Evolutionary conservation across 345 rosid genomes (phyloP).

Genomic region (Excoecaria agallocha): DNA sequence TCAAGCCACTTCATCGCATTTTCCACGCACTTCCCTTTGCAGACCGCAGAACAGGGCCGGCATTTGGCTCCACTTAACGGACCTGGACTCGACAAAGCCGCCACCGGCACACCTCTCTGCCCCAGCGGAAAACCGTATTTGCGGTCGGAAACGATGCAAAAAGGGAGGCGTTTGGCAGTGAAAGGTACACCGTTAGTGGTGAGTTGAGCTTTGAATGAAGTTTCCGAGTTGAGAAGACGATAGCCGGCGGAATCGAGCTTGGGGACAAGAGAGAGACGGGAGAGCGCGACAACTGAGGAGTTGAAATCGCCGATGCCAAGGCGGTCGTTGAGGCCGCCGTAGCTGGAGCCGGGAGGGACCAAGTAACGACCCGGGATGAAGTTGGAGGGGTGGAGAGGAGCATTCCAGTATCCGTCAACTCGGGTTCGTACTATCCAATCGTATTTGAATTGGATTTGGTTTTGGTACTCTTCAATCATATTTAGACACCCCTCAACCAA

Average conservation of each 20-base stretch:
- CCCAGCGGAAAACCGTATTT: slow-evolving; percentile 61
- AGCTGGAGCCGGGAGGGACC: slow-evolving; percentile 82
- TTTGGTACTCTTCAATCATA: slow-evolving; percentile 61
- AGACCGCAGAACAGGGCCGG: slow-evolving; percentile 68
- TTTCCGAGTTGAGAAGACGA: slow-evolving; percentile 70
- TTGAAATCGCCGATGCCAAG: slow-evolving; percentile 74
- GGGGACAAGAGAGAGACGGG: slow-evolving; percentile 76
- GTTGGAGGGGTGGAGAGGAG: slow-evolving; percentile 51
- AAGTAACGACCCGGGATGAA: slow-evolving; percentile 58
- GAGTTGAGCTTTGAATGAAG: slow-evolving; percentile 82
- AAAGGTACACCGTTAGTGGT: slow-evolving; percentile 42
- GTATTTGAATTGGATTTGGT: slow-evolving; percentile 50
- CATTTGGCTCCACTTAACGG: slow-evolving; percentile 98
- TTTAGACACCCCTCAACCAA: slow-evolving; percentile 79
- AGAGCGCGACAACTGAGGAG: slow-evolving; percentile 63
- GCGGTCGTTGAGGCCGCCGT: slow-evolving; percentile 91
- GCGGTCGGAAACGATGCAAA: slow-evolving; percentile 72
- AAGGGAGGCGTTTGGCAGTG: slow-evolving; percentile 51
- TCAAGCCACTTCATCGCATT: slow-evolving; percentile 48
- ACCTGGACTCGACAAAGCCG: slow-evolving; percentile 62
- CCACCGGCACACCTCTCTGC: slow-evolving; percentile 79
- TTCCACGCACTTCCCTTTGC: slow-evolving; percentile 57
- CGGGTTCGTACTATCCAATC: slow-evolving; percentile 95
- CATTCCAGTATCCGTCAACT: slow-evolving; percentile 86
- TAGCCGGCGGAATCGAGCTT: slow-evolving; percentile 56